Evolutionary conservation across 306 rosid species (phyloP).

Genomic region (Morella rubra): DNA sequence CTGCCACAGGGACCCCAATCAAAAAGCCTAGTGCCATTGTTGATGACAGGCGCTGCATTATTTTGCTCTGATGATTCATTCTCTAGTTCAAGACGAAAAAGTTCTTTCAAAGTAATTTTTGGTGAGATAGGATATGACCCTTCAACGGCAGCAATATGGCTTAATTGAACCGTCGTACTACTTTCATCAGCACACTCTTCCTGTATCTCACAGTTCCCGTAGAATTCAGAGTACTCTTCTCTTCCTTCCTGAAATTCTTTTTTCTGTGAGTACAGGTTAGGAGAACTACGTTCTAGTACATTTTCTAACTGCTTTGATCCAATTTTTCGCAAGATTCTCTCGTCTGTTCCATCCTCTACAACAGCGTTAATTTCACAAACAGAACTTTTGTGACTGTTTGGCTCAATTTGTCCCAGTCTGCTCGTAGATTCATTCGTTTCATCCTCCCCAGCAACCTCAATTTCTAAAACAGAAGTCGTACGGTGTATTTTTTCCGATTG

Average conservation of each 20-base stretch:
- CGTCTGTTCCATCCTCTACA: not conserved
- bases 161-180: not conserved
- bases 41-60: not conserved
- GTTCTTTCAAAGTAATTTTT: not conserved
- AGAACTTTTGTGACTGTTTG: not conserved
- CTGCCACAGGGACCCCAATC: not conserved
- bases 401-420: not conserved
- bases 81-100: not conserved
- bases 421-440: not conserved
- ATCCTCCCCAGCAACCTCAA: not conserved
- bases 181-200: conserved; percentile 5
- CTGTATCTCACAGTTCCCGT: not conserved
- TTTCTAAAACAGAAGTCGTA: not conserved
- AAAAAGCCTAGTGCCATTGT: too few species aligned
- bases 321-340: not conserved
- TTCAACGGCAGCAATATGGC: not conserved
- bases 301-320: not conserved
- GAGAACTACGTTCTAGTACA: not conserved
- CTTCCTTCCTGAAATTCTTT: not conserved
- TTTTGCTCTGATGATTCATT: not conserved
- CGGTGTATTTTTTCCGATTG: too few species aligned
- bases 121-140: not conserved
- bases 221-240: not conserved
- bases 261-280: not conserved
- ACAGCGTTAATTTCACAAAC: not conserved